A percentile compares a stretch with the other conserved stretches of the same genome.
Conservation (phyloP, 805 yeast genomes). For the Lachancea cidri region DNA sequence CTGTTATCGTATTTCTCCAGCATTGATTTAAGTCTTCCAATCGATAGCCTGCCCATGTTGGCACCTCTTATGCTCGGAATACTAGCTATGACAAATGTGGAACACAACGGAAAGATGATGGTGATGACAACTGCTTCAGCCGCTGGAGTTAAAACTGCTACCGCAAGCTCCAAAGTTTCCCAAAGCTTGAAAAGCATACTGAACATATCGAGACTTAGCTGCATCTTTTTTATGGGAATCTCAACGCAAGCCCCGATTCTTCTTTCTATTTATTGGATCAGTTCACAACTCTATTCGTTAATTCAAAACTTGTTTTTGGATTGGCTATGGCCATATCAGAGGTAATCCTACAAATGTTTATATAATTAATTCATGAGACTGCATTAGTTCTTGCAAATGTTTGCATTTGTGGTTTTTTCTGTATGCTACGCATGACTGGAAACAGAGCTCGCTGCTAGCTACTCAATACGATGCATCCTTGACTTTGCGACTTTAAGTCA, state of each 20-base stretch:
- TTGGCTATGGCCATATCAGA: slow-evolving; percentile 47
- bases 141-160: slow-evolving; percentile 21
- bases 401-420: no score
- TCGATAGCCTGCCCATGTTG: slow-evolving; percentile 58
- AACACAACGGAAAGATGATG: slow-evolving; percentile 71
- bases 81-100: slow-evolving; percentile 69
- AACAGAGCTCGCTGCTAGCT: no score
- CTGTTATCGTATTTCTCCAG: slow-evolving; percentile 7
- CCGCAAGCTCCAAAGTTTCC: slow-evolving; percentile 20
- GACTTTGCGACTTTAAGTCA: no score
- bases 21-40: slow-evolving; percentile 58
- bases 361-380: no score
- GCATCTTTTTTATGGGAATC: slow-evolving; percentile 75
- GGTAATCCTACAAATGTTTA: slow-evolving; percentile 3
- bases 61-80: slow-evolving; percentile 72
- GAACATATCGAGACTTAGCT: slow-evolving; percentile 66
- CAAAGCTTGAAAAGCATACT: slow-evolving; percentile 44
- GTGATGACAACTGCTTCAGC: slow-evolving; percentile 28
- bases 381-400: no score
- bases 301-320: slow-evolving; percentile 72
- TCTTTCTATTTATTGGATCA: slow-evolving; percentile 81
- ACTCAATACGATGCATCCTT: no score
- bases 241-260: slow-evolving; percentile 85
- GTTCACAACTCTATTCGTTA: slow-evolving; percentile 74
- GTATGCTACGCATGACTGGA: no score